A percentile compares a stretch with the other conserved stretches of the same genome.
Evolutionary conservation across 768 basidiomycete species (phyloP).

Genomic region (Lentinus brumalis): DNA sequence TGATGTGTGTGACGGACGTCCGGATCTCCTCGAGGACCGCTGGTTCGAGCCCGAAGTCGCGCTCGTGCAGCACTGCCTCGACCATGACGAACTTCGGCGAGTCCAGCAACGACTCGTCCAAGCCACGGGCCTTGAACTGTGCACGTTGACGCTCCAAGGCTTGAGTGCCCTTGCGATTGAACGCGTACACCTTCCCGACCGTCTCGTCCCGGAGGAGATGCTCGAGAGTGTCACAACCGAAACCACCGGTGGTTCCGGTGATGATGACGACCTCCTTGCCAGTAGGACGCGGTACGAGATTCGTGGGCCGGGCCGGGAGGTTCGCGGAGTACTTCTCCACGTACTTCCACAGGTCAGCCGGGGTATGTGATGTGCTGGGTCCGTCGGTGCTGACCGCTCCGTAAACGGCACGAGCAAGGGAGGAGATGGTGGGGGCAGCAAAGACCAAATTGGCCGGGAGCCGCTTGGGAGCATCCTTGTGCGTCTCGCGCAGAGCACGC

Average conservation of each 20-base stretch:
- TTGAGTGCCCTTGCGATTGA: conserved; percentile 25
- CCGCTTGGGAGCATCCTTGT: conserved; percentile 11
- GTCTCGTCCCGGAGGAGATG: conserved; percentile 20
- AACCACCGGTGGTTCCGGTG: conserved; percentile 38
- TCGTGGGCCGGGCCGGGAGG: conserved; percentile 5
- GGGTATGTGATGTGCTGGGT: conserved; percentile 11
- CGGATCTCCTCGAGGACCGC: conserved; percentile 29
- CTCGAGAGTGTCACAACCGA: conserved; percentile 33
- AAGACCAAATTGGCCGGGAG: conserved; percentile 39
- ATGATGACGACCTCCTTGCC: conserved; percentile 31
- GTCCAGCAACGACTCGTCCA: conserved; percentile 1
- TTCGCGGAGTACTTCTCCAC: conserved; percentile 11
- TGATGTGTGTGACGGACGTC: conserved; percentile 17
- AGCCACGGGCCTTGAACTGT: conserved; percentile 5
- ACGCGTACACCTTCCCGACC: conserved; percentile 27
- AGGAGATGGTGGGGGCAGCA: conserved; percentile 41
- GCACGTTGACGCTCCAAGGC: conserved; percentile 18
- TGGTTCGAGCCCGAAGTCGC: conserved; percentile 30
- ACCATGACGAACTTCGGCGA: conserved; percentile 7
- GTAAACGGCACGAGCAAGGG: conserved; percentile 24
- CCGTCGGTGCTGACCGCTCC: conserved; percentile 6
- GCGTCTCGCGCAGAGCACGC: conserved; percentile 29
- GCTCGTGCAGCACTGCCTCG: conserved; percentile 1
- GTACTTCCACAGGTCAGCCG: conserved; percentile 8
- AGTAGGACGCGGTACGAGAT: not conserved